Evolutionary conservation across 139 green algal genomes (phyloP).

Genomic region (Edaphochlamys debaryana): DNA sequence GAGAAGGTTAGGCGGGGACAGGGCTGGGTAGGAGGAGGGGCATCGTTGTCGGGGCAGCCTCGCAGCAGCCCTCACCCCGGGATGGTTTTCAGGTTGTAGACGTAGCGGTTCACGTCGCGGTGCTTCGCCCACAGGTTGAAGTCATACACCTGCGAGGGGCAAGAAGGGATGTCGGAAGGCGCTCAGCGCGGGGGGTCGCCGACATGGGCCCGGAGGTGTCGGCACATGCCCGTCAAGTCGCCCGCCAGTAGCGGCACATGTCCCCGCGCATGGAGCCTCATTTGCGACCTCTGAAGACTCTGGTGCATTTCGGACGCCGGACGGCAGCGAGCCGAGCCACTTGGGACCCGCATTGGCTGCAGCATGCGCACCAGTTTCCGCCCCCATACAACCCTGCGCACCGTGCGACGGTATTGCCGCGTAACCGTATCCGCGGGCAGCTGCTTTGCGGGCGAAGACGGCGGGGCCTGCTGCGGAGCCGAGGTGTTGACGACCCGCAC

Average conservation of each 20-base stretch:
- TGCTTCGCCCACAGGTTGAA: conserved; percentile 35
- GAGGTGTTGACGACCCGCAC: too few species aligned
- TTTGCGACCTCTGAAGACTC: background rate
- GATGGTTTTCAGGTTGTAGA: conserved; percentile 32
- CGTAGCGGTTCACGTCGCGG: conserved; percentile 31
- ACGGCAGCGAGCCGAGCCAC: too few species aligned
- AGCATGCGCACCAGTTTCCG: background rate
- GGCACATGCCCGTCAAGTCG: too few species aligned
- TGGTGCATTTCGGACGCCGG: background rate
- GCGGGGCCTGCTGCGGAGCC: too few species aligned
- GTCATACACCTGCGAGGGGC: conserved; percentile 37
- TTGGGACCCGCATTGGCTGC: background rate
- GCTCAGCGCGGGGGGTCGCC: too few species aligned
- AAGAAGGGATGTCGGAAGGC: too few species aligned
- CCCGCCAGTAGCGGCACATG: background rate
- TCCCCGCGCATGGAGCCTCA: background rate
- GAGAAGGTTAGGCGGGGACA: too few species aligned
- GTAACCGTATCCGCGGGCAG: conserved; percentile 4
- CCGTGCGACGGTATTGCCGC: conserved; percentile 20
- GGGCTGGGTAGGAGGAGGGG: too few species aligned
- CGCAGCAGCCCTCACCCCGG: too few species aligned
- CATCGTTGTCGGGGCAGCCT: too few species aligned
- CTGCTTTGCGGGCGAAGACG: too few species aligned
- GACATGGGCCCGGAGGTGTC: too few species aligned
- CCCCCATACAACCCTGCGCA: background rate